Base-by-base conservation (phyloP, 78 protist species). In the Dictyostelium capitatum region DNA sequence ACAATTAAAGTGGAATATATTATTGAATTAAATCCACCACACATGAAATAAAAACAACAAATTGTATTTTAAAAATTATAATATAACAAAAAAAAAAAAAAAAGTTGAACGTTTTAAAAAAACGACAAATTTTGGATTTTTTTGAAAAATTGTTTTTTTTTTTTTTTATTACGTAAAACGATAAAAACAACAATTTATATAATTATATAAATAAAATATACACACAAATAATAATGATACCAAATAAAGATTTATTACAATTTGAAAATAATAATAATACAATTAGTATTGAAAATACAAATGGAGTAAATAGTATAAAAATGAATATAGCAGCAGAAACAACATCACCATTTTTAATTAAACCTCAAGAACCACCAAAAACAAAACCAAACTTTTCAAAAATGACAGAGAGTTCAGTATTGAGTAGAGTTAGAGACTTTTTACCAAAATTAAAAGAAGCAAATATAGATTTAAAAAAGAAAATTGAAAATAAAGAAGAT, bases 401-500 rank as follows among this genome's bases (percentile, higher is more conserved):
- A 23, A 46, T 73, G 28, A 28, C 25, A 73, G 79, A 73, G 3
- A 73, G 57, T 46, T 73, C 79, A 41, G 28, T 73, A 11, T 73
- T 73, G 46, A 73, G 28, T 73, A 73, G 79, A 73, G 79, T 73
- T 28, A 87, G 20, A 65, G 93, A 87, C 50, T 87, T 87, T 32
- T 51, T 87, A 50, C 93, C 93, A 64, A 87, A 87, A 57, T 25
- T 87, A 37, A 87, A 87, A 65, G 84, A 87, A 41, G 93, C 93
- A 48, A 87, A 87, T 20, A 43, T 11, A 10, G 56, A 77, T 30
- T 48, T 87, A 50, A 32, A 87, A 32, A 74, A 77, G 56, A 80
- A 64, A 64, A 87, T 87, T 19, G 79, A 87, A 12, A 74, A 87
- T 51, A 54, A 87, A 46, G 93, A 65, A 37, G 90, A 87, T 77